Percentiles rank a stretch among this genome's conserved stretches.
phyloP scores from a whole-genome alignment of 345 rosid genomes.

The Syzygium jambos region DNA sequence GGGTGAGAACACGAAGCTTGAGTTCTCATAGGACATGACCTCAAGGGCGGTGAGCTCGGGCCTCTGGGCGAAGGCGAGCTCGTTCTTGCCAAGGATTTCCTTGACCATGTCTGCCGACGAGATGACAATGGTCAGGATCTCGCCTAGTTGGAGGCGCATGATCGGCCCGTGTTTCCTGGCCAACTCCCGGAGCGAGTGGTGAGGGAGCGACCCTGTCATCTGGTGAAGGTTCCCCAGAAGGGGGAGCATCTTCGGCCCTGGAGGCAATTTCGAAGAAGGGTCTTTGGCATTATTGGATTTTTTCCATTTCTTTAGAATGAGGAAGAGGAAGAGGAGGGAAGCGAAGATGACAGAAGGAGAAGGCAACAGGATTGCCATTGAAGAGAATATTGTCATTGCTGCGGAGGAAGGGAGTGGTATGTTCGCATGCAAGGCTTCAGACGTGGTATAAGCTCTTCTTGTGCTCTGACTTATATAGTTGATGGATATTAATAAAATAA shows the following conservation, averaged over 20 bases:
- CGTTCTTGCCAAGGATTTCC: slow-evolving; percentile 18
- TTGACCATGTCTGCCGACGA: slow-evolving; percentile 20
- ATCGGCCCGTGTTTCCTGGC: slow-evolving; percentile 24
- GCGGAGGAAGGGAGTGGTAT: neutral
- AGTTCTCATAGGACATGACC: slow-evolving; percentile 9
- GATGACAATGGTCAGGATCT: slow-evolving; percentile 8
- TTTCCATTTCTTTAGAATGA: neutral
- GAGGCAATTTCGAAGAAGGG: neutral
- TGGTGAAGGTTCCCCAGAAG: slow-evolving; percentile 25
- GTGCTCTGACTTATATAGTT: neutral
- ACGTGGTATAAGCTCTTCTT: neutral
- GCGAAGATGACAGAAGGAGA: neutral
- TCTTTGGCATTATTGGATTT: neutral
- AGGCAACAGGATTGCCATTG: neutral
- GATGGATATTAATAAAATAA: neutral
- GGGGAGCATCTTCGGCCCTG: slow-evolving; percentile 20
- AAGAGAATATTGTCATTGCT: neutral
- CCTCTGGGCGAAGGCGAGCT: slow-evolving; percentile 15
- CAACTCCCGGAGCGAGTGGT: slow-evolving; percentile 10
- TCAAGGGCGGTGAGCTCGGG: slow-evolving; percentile 10
- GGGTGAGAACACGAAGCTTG: slow-evolving; percentile 7
- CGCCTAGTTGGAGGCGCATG: slow-evolving; percentile 27
- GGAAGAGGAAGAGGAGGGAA: slow-evolving; percentile 1
- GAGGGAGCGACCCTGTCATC: slow-evolving; percentile 17
- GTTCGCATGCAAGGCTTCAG: neutral